phyloP scores from a whole-genome alignment of 2,329 filamentous ascomycete genomes.

The Pyrenochaeta sp. region DNA sequence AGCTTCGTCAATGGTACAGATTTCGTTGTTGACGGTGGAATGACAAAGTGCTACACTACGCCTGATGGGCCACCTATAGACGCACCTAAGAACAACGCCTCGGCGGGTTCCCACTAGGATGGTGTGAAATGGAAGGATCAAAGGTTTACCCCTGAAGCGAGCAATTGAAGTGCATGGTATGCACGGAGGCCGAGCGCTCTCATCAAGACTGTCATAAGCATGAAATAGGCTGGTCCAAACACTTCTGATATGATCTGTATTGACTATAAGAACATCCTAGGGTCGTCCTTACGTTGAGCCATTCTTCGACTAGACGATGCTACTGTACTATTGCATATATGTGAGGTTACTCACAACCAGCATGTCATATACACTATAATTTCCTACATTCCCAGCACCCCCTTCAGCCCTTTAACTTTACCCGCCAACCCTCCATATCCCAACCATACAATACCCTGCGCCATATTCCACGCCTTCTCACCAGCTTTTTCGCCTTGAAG shows the following conservation, averaged over 20 bases:
- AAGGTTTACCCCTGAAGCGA: no score
- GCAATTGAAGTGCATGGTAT: no score
- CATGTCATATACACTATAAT: neutral
- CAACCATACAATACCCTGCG: constrained; percentile 57
- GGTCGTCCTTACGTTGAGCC: no score
- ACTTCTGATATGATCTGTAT: no score
- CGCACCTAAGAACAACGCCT: constrained; percentile 61
- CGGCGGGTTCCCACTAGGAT: neutral
- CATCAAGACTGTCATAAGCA: no score
- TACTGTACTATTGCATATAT: neutral
- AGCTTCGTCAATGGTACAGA: constrained; percentile 91
- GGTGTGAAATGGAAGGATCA: neutral
- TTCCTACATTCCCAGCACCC: constrained; percentile 37
- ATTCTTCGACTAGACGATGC: no score
- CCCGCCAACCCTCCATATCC: constrained; percentile 54
- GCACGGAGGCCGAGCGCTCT: no score
- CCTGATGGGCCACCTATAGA: constrained; percentile 65
- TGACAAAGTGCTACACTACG: constrained; percentile 87
- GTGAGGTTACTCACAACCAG: neutral
- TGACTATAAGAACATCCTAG: no score
- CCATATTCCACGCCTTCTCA: constrained; percentile 53
- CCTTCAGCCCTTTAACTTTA: constrained; percentile 52
- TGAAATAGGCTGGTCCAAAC: no score
- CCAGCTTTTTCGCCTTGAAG: constrained; percentile 57
- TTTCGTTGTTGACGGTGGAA: constrained; percentile 94